These are phyloP conservation scores for Neurospora sp. DNA, from an alignment of 2,329 filamentous ascomycete species.

Conservation along the genomic window DNA sequence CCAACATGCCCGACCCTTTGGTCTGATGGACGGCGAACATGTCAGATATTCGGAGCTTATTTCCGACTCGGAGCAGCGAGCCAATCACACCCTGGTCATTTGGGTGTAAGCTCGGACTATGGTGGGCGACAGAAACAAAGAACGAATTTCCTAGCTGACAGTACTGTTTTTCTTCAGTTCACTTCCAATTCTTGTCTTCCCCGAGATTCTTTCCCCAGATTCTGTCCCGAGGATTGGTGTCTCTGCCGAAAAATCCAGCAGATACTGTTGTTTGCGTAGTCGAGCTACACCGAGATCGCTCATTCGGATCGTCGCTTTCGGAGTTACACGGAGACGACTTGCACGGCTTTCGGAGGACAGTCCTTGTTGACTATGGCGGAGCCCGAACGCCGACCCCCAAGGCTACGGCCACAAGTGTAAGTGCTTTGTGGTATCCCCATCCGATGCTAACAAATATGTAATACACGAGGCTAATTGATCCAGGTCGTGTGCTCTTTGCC, in stretches of 20 bases:
- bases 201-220: not conserved
- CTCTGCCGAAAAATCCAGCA: not conserved
- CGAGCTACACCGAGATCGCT: not conserved
- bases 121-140: not conserved
- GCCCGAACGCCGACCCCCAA: not conserved
- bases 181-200: not conserved
- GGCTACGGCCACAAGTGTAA: not conserved
- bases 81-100: not conserved
- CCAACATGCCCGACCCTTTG: not conserved
- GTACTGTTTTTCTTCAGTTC: not conserved
- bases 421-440: not conserved
- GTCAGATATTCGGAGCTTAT: not conserved
- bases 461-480: not conserved
- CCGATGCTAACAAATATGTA: not conserved
- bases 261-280: not conserved
- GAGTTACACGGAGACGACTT: not conserved
- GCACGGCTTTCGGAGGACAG: not conserved
- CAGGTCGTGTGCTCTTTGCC: constrained; percentile 32
- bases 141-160: not conserved
- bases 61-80: not conserved
- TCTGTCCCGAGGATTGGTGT: not conserved
- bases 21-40: not conserved
- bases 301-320: not conserved
- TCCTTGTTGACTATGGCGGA: not conserved
- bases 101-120: not conserved